Conservation (phyloP, 2,329 filamentous ascomycete genomes). For the Metarhizium rileyi region DNA sequence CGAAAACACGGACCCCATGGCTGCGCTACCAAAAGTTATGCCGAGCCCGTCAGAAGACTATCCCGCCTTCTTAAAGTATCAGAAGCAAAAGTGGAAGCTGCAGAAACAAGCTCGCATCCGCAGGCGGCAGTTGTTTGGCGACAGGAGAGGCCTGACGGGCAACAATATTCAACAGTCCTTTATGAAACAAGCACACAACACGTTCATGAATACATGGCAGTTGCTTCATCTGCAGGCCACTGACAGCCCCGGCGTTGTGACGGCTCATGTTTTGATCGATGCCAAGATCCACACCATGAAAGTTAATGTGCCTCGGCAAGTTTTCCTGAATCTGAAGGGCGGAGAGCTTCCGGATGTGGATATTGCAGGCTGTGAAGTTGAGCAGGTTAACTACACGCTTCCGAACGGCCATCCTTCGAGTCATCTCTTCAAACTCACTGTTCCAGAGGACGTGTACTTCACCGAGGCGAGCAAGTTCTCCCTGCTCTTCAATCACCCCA, state of each 20-base stretch:
- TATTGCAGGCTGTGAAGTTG: slow-evolving; percentile 74
- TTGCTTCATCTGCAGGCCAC: slow-evolving; percentile 78
- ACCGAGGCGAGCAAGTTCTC: slow-evolving; percentile 75
- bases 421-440: slow-evolving; percentile 87
- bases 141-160: slow-evolving; percentile 47
- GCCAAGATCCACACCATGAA: slow-evolving; percentile 83
- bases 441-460: slow-evolving; percentile 81
- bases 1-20: slow-evolving; percentile 66
- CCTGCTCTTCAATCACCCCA: slow-evolving; percentile 78
- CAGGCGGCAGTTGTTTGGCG: slow-evolving; percentile 85
- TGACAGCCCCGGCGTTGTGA: slow-evolving; percentile 76
- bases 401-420: slow-evolving; percentile 92
- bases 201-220: slow-evolving; percentile 93
- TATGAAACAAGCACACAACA: slow-evolving; percentile 81
- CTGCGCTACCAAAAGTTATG: slow-evolving; percentile 72
- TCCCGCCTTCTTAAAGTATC: slow-evolving; percentile 76
- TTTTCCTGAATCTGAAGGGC: slow-evolving; percentile 87
- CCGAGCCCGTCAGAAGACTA: slow-evolving; percentile 83
- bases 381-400: slow-evolving; percentile 87
- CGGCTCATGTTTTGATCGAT: slow-evolving; percentile 86
- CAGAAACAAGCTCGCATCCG: slow-evolving; percentile 84
- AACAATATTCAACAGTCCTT: slow-evolving; percentile 61
- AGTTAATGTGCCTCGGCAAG: slow-evolving; percentile 75
- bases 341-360: slow-evolving; percentile 83
- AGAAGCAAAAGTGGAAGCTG: slow-evolving; percentile 98